Base-by-base conservation (phyloP, 1,284 basidiomycete species). In the Coniferiporia sulphurascens region DNA sequence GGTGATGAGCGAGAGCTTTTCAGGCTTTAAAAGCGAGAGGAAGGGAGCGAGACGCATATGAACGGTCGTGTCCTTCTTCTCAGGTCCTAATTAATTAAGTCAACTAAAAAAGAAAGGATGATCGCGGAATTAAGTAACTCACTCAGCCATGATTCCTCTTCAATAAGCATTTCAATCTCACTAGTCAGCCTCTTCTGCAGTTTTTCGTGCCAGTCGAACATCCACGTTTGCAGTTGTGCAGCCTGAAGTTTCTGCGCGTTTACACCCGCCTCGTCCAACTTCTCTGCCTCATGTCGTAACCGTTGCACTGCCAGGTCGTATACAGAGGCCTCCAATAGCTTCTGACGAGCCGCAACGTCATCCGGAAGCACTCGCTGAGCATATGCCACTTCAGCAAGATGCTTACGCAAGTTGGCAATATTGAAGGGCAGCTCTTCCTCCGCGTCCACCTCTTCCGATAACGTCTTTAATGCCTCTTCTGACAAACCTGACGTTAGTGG, bases 1-100 rank as follows among this genome's bases (percentile, higher is more conserved):
- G 3, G 91, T 91, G 68, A 98, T 87, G 21, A 98, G 78, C 0
- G 94, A 93, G 8, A 98, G 80, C 62, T 89, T 90, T 53, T 91
- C 84, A 0, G 89, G 78, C 12, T 86, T 82, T 19, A 99, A 78
- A 0, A 95, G 81, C 1, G 80, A 76, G 7, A 98, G 75, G 74
- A 95, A 96, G 1, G 89, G 82, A 9, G 72, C 75, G 34, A 84
- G 68, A 55, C 65, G 68, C 50, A 9, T 63, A 62, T 55, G 44
- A 50, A 43, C 9, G 63, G 46, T 46, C 38, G 55, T 27, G 60
- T 64, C 27, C 63, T 45, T 58, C 53, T 17, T 58, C 59, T 57
- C 38, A 12, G 43, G 1, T 50, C 32, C 19, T 41, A 44, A n/a
- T 13, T 13, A 22, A 27, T 48, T 7, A 19, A 21, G 48, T 48